phyloP scores from a whole-genome alignment of 2,329 filamentous ascomycete species.

The Colletotrichum falcatum region DNA sequence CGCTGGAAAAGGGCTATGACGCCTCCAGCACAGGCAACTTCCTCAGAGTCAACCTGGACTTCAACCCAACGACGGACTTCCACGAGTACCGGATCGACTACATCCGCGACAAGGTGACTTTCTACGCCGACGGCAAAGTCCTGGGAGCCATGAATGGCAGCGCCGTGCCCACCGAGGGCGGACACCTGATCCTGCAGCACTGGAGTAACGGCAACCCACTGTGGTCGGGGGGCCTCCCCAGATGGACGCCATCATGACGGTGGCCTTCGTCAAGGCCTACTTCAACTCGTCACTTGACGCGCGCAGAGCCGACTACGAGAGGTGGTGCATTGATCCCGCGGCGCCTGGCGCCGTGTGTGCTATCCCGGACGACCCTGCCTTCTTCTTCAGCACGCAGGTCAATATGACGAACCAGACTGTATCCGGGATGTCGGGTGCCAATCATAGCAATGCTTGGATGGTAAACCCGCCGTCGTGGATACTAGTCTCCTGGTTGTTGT shows the following conservation, averaged over 20 bases:
- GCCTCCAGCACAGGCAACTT: slow-evolving; percentile 71
- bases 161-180: slow-evolving; percentile 69
- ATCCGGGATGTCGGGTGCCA: slow-evolving; percentile 39
- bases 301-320: slow-evolving; percentile 53
- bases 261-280: slow-evolving; percentile 81
- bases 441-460: background rate
- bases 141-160: slow-evolving; percentile 68
- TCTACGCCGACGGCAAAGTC: slow-evolving; percentile 74
- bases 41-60: slow-evolving; percentile 68
- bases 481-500: background rate
- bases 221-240: slow-evolving; percentile 79
- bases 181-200: slow-evolving; percentile 78
- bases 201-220: slow-evolving; percentile 80
- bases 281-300: slow-evolving; percentile 74
- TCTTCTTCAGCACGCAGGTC: slow-evolving; percentile 62
- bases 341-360: slow-evolving; percentile 58
- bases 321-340: slow-evolving; percentile 54
- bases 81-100: slow-evolving; percentile 88
- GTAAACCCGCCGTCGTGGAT: slow-evolving; percentile 18
- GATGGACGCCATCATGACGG: slow-evolving; percentile 70
- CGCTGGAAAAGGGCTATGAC: slow-evolving; percentile 70
- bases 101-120: slow-evolving; percentile 69
- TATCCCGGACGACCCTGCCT: slow-evolving; percentile 61
- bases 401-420: slow-evolving; percentile 62
- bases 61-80: slow-evolving; percentile 73